These are phyloP conservation scores for Apiotrichum montevideense DNA, from an alignment of 1,284 basidiomycete species.

Conservation along the genomic window DNA sequence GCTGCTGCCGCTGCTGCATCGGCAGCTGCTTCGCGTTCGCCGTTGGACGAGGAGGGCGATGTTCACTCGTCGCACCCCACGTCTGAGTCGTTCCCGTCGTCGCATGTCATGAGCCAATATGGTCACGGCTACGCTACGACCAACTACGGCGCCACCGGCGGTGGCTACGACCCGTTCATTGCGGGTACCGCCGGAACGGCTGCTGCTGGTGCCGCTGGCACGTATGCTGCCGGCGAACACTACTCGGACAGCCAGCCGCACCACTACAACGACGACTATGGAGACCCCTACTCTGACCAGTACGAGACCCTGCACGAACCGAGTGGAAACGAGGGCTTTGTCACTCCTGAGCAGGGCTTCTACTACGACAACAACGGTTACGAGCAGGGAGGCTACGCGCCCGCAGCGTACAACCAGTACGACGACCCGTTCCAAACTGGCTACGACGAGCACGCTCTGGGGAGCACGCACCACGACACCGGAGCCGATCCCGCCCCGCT, in stretches of 20 bases:
- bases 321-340: background rate
- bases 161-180: conserved; percentile 45
- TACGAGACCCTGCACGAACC: background rate
- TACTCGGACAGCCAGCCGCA: conserved; percentile 5
- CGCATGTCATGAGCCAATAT: conserved; percentile 46
- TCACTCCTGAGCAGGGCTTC: conserved; percentile 24
- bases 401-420: conserved; percentile 3
- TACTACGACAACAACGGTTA: conserved; percentile 36
- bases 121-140: conserved; percentile 36
- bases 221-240: conserved; percentile 19
- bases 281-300: conserved; percentile 9
- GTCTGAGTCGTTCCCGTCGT: conserved; percentile 40
- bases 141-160: conserved; percentile 23
- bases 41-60: conserved; percentile 47
- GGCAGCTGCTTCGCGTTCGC: conserved; percentile 34
- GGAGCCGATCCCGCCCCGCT: conserved; percentile 25
- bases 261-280: conserved; percentile 8
- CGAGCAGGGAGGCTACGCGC: background rate
- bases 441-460: conserved; percentile 24
- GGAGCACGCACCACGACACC: conserved; percentile 15
- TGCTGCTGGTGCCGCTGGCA: conserved; percentile 15
- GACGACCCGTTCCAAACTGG: conserved; percentile 22
- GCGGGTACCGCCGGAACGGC: conserved; percentile 13
- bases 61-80: conserved; percentile 27
- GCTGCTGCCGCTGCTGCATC: conserved; percentile 47